These are phyloP conservation scores for Talaromyces amestolkiae DNA, from an alignment of 2,329 filamentous ascomycete genomes.

Conservation along the genomic window DNA sequence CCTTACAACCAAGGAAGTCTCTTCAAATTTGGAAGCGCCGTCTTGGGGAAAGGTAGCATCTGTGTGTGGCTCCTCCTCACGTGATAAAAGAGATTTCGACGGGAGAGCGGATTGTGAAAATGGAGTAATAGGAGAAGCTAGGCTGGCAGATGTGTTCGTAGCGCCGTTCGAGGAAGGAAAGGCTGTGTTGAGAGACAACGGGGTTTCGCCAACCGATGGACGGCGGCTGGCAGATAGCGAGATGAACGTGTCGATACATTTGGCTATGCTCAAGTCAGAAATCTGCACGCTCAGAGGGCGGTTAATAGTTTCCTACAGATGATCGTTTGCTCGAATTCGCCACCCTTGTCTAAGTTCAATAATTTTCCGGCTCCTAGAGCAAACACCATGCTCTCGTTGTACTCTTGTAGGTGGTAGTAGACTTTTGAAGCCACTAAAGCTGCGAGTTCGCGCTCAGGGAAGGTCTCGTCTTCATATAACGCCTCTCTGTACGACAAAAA, in stretches of 20 bases:
- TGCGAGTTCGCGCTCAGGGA: conserved; percentile 89
- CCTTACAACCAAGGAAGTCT: conserved; percentile 65
- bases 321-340: conserved; percentile 98
- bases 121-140: conserved; percentile 86
- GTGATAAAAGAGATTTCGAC: conserved; percentile 91
- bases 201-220: conserved; percentile 50
- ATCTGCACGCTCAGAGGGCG: not conserved
- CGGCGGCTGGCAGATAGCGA: conserved; percentile 64
- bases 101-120: conserved; percentile 92
- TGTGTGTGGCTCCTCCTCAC: conserved; percentile 64
- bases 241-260: conserved; percentile 98
- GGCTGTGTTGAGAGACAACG: conserved; percentile 74
- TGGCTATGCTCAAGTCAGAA: conserved; percentile 52
- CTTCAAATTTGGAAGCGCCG: conserved; percentile 53
- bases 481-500: conserved; percentile 66
- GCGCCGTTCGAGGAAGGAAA: conserved; percentile 64
- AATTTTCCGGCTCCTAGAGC: conserved; percentile 91
- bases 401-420: conserved; percentile 97
- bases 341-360: conserved; percentile 85
- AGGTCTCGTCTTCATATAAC: conserved; percentile 92
- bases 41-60: conserved; percentile 57
- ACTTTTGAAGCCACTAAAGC: conserved; percentile 95
- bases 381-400: conserved; percentile 99
- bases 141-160: conserved; percentile 61
- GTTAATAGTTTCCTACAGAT: conserved; percentile 58